Base-by-base conservation (phyloP, 2,329 filamentous ascomycete genomes). In the Eurotiales sp. region DNA sequence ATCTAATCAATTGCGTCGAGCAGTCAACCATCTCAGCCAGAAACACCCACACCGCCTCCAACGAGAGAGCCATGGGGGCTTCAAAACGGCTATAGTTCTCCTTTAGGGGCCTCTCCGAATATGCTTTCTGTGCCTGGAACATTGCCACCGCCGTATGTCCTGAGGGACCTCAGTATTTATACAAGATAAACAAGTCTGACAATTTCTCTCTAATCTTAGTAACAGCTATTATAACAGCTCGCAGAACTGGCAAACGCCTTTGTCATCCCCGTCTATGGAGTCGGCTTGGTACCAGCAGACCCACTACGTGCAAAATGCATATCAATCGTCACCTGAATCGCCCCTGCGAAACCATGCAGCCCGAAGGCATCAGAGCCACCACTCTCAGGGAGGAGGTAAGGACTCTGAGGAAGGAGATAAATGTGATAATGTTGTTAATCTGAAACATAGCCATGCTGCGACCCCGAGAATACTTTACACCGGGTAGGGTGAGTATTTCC, bases 401-500 rank as follows among this genome's bases (percentile, higher is more conserved):
- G 11, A 14, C 11, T 15, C 5, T n/a, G 15, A 29, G n/a, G n/a
- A n/a, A n/a, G n/a, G n/a, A n/a, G n/a, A n/a, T n/a, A n/a, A n/a
- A n/a, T n/a, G n/a, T n/a, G n/a, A n/a, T n/a, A n/a, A n/a, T n/a
- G n/a, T n/a, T n/a, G n/a, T n/a, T n/a, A n/a, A n/a, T n/a, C n/a
- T n/a, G n/a, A n/a, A n/a, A n/a, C n/a, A n/a, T n/a, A n/a, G n/a
- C n/a, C n/a, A n/a, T n/a, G n/a, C n/a, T n/a, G n/a, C n/a, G n/a
- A n/a, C n/a, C n/a, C n/a, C n/a, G 22, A 6, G 11, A 8, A 3
- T 47, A 37, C 40, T 48, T 48, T 27, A 41, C 25, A 10, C 46
- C 46, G 11, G 46, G 46, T 4, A 48, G 19, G 23, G 46, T 48
- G 46, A 48, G 46, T 34, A 17, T 36, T 29, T 48, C 34, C 3